Conservation (phyloP, 495 filamentous ascomycete genomes). For the Cudoniella acicularis region DNA sequence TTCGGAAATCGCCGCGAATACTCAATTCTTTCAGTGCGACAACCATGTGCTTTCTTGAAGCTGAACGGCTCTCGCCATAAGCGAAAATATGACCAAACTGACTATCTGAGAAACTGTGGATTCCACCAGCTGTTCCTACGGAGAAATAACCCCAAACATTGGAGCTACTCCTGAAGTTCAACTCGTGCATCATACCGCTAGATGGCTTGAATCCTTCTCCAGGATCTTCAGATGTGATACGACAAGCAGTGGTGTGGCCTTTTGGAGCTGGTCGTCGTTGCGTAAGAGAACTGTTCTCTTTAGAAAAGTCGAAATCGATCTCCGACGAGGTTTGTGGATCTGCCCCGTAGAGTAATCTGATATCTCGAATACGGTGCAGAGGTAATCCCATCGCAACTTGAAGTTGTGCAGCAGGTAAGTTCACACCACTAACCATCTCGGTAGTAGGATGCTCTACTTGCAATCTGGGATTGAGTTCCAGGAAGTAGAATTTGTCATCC, state of each 20-base stretch:
- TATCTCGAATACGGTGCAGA: constrained; percentile 91
- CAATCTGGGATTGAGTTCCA: constrained; percentile 95
- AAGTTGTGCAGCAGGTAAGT: constrained; percentile 93
- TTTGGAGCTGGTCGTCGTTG: constrained; percentile 90
- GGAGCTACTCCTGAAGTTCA: constrained; percentile 97
- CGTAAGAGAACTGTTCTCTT: constrained; percentile 73
- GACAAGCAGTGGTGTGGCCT: constrained; percentile 95
- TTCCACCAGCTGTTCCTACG: constrained; percentile 90
- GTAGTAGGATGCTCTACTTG: constrained; percentile 99
- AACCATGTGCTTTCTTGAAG: constrained; percentile 99
- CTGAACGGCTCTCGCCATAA: constrained; percentile 93
- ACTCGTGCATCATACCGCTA: constrained; percentile 96
- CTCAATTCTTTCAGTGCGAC: constrained; percentile 97
- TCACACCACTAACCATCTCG: constrained; percentile 98
- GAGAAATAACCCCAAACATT: constrained; percentile 99
- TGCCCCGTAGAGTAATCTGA: constrained; percentile 91
- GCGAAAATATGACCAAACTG: constrained; percentile 99
- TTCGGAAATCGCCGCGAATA: constrained; percentile 98
- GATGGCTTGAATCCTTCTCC: constrained; percentile 99
- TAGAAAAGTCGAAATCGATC: constrained; percentile 96
- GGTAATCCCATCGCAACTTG: constrained; percentile 99
- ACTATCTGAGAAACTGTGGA: constrained; percentile 98
- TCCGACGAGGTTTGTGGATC: constrained; percentile 80
- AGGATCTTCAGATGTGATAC: constrained; percentile 99
- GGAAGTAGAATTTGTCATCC: constrained; percentile 99